phyloP scores from a whole-genome alignment of 1,284 basidiomycete species.

The Ustilago shanxiensis region DNA sequence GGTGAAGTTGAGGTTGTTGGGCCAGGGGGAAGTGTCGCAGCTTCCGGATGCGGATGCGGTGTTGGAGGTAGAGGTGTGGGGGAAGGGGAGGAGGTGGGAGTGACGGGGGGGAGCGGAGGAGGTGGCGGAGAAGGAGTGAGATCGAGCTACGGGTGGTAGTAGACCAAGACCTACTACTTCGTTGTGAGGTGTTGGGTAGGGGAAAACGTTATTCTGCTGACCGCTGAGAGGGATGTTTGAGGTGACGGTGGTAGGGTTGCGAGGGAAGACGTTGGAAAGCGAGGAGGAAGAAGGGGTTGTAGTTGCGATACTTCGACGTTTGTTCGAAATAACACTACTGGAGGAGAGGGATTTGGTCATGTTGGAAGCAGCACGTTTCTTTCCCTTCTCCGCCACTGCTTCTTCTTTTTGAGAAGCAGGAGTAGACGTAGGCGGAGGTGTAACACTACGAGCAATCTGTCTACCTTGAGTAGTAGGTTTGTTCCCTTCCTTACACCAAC shows the following conservation, averaged over 20 bases:
- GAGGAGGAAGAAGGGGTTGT: background rate
- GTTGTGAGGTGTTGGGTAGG: background rate
- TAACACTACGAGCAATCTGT: conserved; percentile 30
- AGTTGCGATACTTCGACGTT: conserved; percentile 29
- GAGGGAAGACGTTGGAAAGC: background rate
- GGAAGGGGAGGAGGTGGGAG: background rate
- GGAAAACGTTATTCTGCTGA: background rate
- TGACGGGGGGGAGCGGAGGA: background rate
- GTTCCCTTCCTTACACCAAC: conserved; percentile 49
- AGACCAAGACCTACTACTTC: conserved; percentile 14
- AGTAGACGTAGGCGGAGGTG: conserved; percentile 6
- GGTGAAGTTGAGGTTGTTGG: background rate
- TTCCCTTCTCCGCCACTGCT: background rate
- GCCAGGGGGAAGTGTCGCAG: conserved; percentile 21
- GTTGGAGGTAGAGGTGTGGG: background rate
- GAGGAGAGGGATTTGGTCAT: conserved; percentile 34
- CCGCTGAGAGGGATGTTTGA: no score
- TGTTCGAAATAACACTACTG: conserved; percentile 1
- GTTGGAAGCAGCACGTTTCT: background rate
- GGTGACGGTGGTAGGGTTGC: background rate
- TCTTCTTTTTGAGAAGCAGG: background rate
- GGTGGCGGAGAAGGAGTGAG: conserved; percentile 26
- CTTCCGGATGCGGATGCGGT: background rate
- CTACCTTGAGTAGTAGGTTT: conserved; percentile 26
- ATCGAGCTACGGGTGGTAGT: conserved; percentile 2